phyloP scores from a whole-genome alignment of 495 filamentous ascomycete genomes.

The Penicillium argentinense region DNA sequence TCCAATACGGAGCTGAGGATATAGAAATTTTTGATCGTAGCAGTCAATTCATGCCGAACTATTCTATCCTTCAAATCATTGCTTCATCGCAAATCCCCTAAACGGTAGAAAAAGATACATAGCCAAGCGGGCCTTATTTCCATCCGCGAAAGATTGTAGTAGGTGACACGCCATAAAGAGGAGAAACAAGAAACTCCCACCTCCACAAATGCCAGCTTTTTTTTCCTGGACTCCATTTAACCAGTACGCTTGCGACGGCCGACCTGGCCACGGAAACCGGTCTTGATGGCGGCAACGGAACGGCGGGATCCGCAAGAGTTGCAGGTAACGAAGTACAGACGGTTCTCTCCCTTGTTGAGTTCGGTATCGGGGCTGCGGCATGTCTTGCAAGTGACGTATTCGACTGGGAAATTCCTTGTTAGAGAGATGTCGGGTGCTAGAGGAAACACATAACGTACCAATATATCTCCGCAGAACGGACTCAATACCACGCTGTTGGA shows the following conservation, averaged over 20 bases:
- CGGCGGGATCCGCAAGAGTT: slow-evolving; percentile 89
- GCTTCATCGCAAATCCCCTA: slow-evolving; percentile 17
- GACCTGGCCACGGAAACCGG: slow-evolving; percentile 97
- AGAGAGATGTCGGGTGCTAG: slow-evolving; percentile 1
- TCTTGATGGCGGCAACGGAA: slow-evolving; percentile 96
- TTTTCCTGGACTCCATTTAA: slow-evolving; percentile 23
- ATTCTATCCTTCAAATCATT: slow-evolving; percentile 25
- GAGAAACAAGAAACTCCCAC: slow-evolving; percentile 25
- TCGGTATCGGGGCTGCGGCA: slow-evolving; percentile 94
- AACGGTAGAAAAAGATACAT: slow-evolving; percentile 8
- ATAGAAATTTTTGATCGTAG: slow-evolving; percentile 9
- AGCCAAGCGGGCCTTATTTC: slow-evolving; percentile 10
- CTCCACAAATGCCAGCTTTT: slow-evolving; percentile 11
- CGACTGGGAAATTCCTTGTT: slow-evolving; percentile 53
- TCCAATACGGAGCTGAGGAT: too few relatives aligned
- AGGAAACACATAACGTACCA: slow-evolving; percentile 52
- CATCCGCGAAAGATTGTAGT: slow-evolving; percentile 11
- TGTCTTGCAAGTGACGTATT: slow-evolving; percentile 99
- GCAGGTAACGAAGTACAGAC: slow-evolving; percentile 81
- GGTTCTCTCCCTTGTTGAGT: slow-evolving; percentile 97
- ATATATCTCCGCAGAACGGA: slow-evolving; percentile 93
- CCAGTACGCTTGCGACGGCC: slow-evolving; percentile 79
- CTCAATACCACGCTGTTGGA: slow-evolving; percentile 98
- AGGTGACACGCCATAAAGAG: slow-evolving; percentile 24
- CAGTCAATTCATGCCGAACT: slow-evolving; percentile 27